A percentile compares a stretch with the other conserved stretches of the same genome.
Conservation (phyloP, 176 grass and related monocot genomes). For the Cymbopogon citratus region DNA sequence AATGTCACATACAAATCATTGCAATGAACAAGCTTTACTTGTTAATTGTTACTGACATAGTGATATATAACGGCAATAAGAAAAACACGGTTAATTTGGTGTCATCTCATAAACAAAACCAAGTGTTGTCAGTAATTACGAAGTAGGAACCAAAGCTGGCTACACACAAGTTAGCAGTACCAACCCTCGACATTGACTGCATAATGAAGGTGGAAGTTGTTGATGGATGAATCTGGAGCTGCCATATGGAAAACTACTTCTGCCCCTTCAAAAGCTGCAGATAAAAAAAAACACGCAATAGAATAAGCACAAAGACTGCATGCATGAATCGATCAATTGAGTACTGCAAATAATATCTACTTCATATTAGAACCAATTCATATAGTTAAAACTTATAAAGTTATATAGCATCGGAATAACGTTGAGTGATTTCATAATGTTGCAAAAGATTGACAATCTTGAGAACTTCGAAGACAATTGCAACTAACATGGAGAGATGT, state of each 20-base stretch:
- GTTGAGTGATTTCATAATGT: not conserved
- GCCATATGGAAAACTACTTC: conserved; percentile 99
- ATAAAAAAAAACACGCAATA: conserved; percentile 17
- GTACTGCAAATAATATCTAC: not conserved
- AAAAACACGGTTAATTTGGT: not conserved
- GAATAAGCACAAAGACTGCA: not conserved
- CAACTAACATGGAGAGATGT: not conserved
- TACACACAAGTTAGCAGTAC: conserved; percentile 23
- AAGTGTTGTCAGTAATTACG: not conserved
- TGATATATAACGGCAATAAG: not conserved
- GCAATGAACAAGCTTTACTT: not conserved
- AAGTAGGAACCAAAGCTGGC: conserved; percentile 18
- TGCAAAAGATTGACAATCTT: not conserved
- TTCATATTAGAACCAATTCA: not conserved
- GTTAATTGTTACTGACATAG: not conserved
- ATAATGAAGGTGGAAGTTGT: conserved; percentile 97
- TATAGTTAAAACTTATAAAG: not conserved
- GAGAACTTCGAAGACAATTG: not conserved
- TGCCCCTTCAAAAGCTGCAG: conserved; percentile 76
- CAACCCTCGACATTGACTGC: conserved; percentile 93
- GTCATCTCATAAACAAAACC: conserved; percentile 13
- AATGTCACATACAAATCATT: conserved; percentile 10
- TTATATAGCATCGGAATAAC: not conserved
- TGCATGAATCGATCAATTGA: not conserved
- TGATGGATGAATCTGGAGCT: conserved; percentile 97